phyloP scores from a whole-genome alignment of 108 stramenopile genomes.

The Nitzschia sp. region DNA sequence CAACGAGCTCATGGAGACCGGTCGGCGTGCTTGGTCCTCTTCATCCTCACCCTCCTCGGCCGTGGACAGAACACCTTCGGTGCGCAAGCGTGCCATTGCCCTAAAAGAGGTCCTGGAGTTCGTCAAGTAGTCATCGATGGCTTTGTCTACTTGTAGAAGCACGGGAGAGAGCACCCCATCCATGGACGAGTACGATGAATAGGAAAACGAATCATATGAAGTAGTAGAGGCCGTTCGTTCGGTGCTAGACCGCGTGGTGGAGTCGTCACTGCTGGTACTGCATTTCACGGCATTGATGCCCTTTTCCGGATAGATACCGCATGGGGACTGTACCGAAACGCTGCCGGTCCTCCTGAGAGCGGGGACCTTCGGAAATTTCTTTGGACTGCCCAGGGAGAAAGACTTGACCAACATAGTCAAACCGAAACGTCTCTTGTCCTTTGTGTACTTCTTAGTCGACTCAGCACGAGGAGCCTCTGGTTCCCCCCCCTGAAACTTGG shows the following conservation, averaged over 20 bases:
- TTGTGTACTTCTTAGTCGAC: not conserved
- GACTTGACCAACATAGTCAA: not conserved
- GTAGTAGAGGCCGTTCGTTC: conserved; percentile 8
- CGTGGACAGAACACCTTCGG: not conserved
- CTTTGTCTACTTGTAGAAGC: no score
- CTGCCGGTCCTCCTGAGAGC: no score
- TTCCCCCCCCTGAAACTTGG: no score
- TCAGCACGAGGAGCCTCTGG: no score
- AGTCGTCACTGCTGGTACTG: not conserved
- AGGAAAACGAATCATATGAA: no score
- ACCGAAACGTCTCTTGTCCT: not conserved
- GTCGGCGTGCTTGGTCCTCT: not conserved
- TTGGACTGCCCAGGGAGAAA: conserved; percentile 8
- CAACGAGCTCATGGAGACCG: not conserved
- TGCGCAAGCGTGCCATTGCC: not conserved
- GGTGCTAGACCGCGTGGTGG: not conserved
- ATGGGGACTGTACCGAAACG: not conserved
- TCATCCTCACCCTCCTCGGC: not conserved
- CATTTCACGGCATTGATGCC: not conserved
- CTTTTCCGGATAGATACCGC: not conserved
- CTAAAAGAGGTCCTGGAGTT: not conserved
- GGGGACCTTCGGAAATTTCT: no score
- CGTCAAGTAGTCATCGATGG: no score
- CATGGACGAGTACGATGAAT: no score
- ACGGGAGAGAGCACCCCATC: no score